A percentile compares a stretch with the other conserved stretches of the same genome.
phyloP scores from a whole-genome alignment of 2,329 filamentous ascomycete species.

The Fusarium nygamai region DNA sequence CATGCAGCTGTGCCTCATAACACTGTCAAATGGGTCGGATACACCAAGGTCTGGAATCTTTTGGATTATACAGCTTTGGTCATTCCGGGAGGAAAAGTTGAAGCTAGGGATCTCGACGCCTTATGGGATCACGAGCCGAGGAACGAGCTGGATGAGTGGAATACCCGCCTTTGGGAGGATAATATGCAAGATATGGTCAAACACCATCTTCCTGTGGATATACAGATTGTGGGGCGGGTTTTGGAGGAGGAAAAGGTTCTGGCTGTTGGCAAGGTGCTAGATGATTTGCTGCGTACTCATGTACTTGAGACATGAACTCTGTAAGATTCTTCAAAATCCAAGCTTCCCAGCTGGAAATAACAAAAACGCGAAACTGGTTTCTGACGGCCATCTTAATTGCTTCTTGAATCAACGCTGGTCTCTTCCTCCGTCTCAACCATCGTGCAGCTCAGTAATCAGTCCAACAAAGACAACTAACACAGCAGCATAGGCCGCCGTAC shows the following conservation, averaged over 20 bases:
- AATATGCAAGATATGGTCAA: background rate
- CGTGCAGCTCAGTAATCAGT: background rate
- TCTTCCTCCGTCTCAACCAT: background rate
- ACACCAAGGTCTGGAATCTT: constrained; percentile 47
- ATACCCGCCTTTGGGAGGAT: constrained; percentile 17
- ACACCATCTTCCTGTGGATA: constrained; percentile 5
- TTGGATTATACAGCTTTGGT: constrained; percentile 43
- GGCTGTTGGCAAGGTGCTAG: constrained; percentile 16
- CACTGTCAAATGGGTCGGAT: constrained; percentile 58
- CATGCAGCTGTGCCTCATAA: constrained; percentile 63
- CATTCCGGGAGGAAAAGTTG: constrained; percentile 34
- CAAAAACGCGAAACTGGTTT: fast-evolving
- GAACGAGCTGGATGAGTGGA: constrained; percentile 18
- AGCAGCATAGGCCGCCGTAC: background rate
- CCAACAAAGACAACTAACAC: background rate
- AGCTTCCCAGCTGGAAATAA: background rate
- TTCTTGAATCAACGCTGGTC: background rate
- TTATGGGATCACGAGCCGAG: background rate
- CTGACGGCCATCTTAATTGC: fast-evolving
- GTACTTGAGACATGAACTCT: background rate
- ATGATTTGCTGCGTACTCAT: background rate
- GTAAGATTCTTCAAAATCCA: background rate
- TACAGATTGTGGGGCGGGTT: constrained; percentile 19
- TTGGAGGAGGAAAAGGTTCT: constrained; percentile 32
- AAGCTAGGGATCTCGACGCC: background rate